Evolutionary conservation across 2,329 filamentous ascomycete species (phyloP), one percentile per base, ranked within the genome.

Genomic region (Botrytis deweyae): DNA sequence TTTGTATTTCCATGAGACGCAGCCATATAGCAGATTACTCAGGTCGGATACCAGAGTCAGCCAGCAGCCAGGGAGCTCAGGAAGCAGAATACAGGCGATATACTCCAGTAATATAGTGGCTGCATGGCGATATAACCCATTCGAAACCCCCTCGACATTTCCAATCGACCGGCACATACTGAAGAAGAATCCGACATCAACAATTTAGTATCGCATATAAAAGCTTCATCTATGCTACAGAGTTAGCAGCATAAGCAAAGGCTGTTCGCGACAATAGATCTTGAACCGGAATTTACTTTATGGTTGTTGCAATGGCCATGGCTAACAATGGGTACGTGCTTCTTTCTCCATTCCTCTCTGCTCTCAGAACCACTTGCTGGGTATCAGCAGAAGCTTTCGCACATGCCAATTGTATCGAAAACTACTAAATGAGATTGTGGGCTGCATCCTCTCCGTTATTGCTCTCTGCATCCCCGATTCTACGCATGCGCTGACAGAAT

Each of bases 281-380:
- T 62, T 49, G 55, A 62, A 59, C 36, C 38, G 14, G 55, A 44
- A 33, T 49, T 55, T 52, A 52, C 75, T 76, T 75, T 62, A 79
- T 79, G 78, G 76, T 80, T 76, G 75, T 77, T 74, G 76, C 76
- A 40, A 58, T 72, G 62, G 70, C 70, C 75, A 80, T 80, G 79
- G 76, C 78, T 40, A 77, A 75, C 74, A 80, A 79, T 77, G 78
- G 78, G 79, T 80, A 78, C 71, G 79, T 80, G 70, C 72, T 58
- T 58, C 52, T 58, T 58, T 58, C 62, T 72, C 69, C 65, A 63
- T 59, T 59, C 38, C 68, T 25, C 55, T 29, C 68, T 46, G 14
- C 65, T 40, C 65, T 49, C 36, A 68, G 25, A 42, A 42, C 36
- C 65, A 6, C n/a, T 58, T 36, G 16, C 16, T 40, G 42, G 36